Base-by-base conservation (phyloP, 805 yeast genomes). In the Candida germanica region DNA sequence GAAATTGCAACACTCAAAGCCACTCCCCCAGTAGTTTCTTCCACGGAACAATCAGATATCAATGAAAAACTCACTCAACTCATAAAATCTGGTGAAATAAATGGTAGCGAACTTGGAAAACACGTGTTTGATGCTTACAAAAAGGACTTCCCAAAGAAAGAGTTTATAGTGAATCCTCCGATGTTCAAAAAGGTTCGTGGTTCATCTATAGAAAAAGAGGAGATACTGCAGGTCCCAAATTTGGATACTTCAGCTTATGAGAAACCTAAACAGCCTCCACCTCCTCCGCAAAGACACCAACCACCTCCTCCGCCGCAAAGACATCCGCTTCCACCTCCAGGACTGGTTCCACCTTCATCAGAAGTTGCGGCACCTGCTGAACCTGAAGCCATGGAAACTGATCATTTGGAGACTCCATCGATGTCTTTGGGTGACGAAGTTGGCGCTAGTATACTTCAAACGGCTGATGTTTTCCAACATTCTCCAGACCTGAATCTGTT, bases 161-260 rank as follows among this genome's bases (percentile, higher is more conserved):
- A 33, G 10, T 33, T 58, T 6, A 29, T 38, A 9, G 33, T 56
- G 31, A 45, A 47, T 24, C 39, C 38, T 23, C 41, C 41, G 5
- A 32, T 27, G 14, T 54, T 43, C 41, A 34, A 16, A 3, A 25
- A 20, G 6, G n/a, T 23, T 8, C 19, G 27, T 10, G 19, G 20
- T n/a, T 15, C 17, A 3, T 7, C 11, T 7, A 9, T 30, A 5
- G 10, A 47, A 14, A 53, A 51, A 1, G 53, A 51, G 4, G 45
- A 37, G 13, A 47, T 49, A 32, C 61, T 53, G 37, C 58, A 59
- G 32, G 57, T 50, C 7, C 33, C 44, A 14, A 43, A 50, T 20
- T 44, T 45, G 8, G 59, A 58, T 34, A 24, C 39, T 9, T 35
- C 44, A n/a, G 43, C 51, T 5, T 44, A 50, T 26, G 44, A 47